phyloP scores from a whole-genome alignment of 164 flowering plant genomes.

The Berberis vulgaris region DNA sequence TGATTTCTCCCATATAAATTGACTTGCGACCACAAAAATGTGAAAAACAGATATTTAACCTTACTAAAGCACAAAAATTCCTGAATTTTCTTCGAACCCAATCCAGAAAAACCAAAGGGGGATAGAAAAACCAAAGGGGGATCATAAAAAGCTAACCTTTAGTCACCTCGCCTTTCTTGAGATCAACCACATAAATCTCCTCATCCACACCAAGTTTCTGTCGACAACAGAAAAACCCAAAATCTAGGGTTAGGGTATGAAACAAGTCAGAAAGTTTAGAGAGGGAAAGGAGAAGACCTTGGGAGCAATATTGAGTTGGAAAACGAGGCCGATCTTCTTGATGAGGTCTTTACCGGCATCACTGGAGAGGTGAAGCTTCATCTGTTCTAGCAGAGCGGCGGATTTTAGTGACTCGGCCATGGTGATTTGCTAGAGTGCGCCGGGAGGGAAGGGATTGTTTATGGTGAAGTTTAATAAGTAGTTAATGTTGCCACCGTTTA shows the following conservation, averaged over 20 bases:
- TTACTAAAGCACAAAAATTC: too few species aligned
- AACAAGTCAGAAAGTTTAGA: neutral
- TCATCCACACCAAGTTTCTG: constrained; percentile 88
- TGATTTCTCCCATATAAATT: too few species aligned
- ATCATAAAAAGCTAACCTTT: constrained; percentile 48
- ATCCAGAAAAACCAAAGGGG: neutral
- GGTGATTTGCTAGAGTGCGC: constrained; percentile 1
- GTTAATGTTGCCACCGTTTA: too few species aligned
- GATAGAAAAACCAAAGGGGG: neutral
- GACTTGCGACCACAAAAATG: too few species aligned
- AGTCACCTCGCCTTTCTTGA: constrained; percentile 88
- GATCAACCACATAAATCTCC: constrained; percentile 59
- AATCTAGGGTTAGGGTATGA: neutral
- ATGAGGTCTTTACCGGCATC: constrained; percentile 67
- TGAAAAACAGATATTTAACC: too few species aligned
- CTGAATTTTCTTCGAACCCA: too few species aligned
- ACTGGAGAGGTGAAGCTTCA: constrained; percentile 70
- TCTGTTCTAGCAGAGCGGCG: constrained; percentile 63
- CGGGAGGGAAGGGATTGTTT: neutral
- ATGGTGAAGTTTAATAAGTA: neutral
- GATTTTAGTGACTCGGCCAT: constrained; percentile 46
- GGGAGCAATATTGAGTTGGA: constrained; percentile 80
- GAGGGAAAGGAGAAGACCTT: constrained; percentile 36
- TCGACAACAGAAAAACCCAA: neutral
- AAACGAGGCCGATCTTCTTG: constrained; percentile 79